These are phyloP conservation scores for Neonectria ditissima DNA, from an alignment of 2,329 filamentous ascomycete genomes.

Conservation along the genomic window DNA sequence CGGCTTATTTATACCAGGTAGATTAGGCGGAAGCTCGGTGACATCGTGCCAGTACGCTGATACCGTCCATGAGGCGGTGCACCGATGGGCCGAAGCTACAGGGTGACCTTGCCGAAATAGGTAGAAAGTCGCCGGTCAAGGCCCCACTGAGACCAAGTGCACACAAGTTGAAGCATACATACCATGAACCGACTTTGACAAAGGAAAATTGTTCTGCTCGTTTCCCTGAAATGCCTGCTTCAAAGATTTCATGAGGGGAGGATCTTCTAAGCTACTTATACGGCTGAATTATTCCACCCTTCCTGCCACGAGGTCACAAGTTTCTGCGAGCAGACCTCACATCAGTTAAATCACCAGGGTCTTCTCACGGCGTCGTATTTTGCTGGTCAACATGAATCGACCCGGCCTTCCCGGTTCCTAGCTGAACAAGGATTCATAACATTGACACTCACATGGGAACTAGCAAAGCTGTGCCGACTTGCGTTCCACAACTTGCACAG, in stretches of 20 bases:
- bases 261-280: too few relatives aligned
- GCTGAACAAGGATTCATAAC: not conserved
- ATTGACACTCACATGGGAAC: not conserved
- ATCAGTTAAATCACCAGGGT: too few relatives aligned
- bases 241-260: too few relatives aligned
- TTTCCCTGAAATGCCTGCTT: too few relatives aligned
- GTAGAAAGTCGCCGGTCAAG: slow-evolving; percentile 1
- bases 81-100: not conserved
- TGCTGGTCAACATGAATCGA: too few relatives aligned
- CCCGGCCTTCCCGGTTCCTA: not conserved
- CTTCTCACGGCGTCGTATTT: too few relatives aligned
- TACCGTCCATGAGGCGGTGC: not conserved
- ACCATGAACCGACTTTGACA: too few relatives aligned
- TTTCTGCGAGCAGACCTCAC: too few relatives aligned
- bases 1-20: not conserved
- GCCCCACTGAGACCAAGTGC: not conserved
- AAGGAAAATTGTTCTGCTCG: too few relatives aligned
- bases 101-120: not conserved
- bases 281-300: too few relatives aligned
- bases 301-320: too few relatives aligned
- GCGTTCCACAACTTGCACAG: not conserved
- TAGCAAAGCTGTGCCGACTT: not conserved
- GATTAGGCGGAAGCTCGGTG: not conserved
- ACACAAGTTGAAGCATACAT: too few relatives aligned
- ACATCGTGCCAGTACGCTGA: not conserved